Conservation (phyloP, 148 eudicot genomes). For the Fallopia convolvulus region DNA sequence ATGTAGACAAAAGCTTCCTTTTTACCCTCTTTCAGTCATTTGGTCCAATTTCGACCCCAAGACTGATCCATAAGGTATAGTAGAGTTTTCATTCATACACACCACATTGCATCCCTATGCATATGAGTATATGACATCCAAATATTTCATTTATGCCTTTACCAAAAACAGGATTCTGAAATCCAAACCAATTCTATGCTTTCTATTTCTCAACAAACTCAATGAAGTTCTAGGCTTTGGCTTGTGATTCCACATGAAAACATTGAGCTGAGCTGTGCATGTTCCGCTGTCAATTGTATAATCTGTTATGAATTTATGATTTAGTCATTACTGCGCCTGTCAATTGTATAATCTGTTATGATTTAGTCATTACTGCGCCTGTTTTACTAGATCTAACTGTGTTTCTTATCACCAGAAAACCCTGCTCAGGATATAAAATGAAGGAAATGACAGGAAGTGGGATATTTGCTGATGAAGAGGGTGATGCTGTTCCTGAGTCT, state of each 20-base stretch:
- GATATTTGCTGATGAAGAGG: constrained; percentile 54
- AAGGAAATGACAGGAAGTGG: constrained; percentile 90
- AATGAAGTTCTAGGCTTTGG: neutral
- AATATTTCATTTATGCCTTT: neutral
- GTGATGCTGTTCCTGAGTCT: constrained; percentile 40
- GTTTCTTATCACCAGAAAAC: constrained; percentile 29
- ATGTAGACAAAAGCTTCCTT: neutral
- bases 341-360: neutral
- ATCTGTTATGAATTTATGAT: neutral
- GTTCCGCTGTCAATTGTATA: neutral
- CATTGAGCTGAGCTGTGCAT: neutral
- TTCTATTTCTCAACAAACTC: neutral
- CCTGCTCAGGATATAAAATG: constrained; percentile 82
- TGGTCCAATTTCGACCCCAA: neutral
- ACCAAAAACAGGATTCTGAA: neutral
- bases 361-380: neutral
- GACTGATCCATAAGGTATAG: neutral
- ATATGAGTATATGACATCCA: neutral
- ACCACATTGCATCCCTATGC: neutral
- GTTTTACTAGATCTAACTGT: neutral
- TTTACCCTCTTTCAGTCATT: neutral
- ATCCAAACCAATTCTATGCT: neutral
- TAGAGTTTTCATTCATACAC: neutral
- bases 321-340: neutral
- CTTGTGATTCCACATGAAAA: neutral